Evolutionary conservation across 108 stramenopile genomes (phyloP), one percentile per base, ranked within the genome.

Genomic region (Fragilaria radians): DNA sequence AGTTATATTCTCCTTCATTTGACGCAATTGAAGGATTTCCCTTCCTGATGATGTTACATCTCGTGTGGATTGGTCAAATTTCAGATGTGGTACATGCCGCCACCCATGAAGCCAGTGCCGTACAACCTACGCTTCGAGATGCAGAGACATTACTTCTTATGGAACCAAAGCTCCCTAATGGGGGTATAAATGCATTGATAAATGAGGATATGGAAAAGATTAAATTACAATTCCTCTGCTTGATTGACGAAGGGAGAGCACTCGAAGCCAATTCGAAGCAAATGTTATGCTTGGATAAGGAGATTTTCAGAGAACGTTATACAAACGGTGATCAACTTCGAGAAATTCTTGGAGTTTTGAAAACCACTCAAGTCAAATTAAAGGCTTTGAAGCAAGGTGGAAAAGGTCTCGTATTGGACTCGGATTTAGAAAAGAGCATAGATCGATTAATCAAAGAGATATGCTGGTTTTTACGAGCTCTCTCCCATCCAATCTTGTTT

Each of bases 381-480:
- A 79, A 76, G 42, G 49, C 54, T 22, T 62, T 67, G 0, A 46
- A 65, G 3, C 46, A 17, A 30, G 54, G 32, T 28, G 68, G 50
- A 33, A 56, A 28, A 30, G 57, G 54, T n/a, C 50, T 86, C 7
- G 28, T 75, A 17, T 42, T 70, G 7, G 62, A 66, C 28, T 57
- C 46, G 19, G 45, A 47, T 0, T 29, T 82, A 0, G 74, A 73
- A 50, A 31, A 30, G 4, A 62, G 65, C 33, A 24, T 89, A 7
- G 71, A 74, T 27, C 30, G 56, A 27, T 72, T 67, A 29, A 58
- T 80, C 18, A 70, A 73, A 50, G 48, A 57, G 29, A 62, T 89
- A 63, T 30, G 64, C 32, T 89, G 88, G 88, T 52, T 89, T 4
- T 66, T 81, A n/a, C 65, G 66, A 27, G 70, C 79, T 23, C 57